Base-by-base conservation (phyloP, 192 early-diverging fungal species). In the Coemansia sp. region DNA sequence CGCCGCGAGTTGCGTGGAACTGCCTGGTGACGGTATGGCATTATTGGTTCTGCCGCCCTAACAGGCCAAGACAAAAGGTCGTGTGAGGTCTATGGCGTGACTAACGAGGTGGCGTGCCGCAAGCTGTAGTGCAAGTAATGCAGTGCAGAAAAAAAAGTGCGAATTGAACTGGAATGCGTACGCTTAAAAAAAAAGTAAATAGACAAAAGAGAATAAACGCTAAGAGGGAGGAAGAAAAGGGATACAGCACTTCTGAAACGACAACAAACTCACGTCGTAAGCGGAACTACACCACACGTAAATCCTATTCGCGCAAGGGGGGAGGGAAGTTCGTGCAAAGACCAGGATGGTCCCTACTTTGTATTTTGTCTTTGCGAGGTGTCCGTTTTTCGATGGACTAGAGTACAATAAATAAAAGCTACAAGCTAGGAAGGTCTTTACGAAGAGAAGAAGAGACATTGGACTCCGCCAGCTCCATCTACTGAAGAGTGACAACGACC, bases 1-100 rank as follows among this genome's bases (percentile, higher is more conserved):
- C 75, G 80, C 13, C 80, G 80, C 59, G 66, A 49, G 55, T 49
- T 70, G 60, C 75, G 75, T 53, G 69, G 67, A 21, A 60, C 63
- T 39, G 59, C 35, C 43, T 74, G 75, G n/a, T 74, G 74, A 40
- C 80, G 72, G 40, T 75, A 77, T 13, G 50, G 71, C 75, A 82
- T 77, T 44, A 14, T 32, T 68, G 47, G 46, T 35, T 35, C 8
- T 13, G 13, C 40, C 40, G 14, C 37, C 44, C 37, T 42, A 8
- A 40, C 35, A 61, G 59, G 33, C 33, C 33, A 21, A 60, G n/a
- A 61, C 33, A 21, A 60, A 37, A 61, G 7, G 59, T 40, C 35
- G 16, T n/a, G 21, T 23, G 35, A n/a, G 35, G 58, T 60, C 35
- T 58, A 58, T 55, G 28, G 58, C 23, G 59, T 16, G 16, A 32